Base-by-base conservation (phyloP, 768 basidiomycete species). In the Cystofilobasidium macerans region DNA sequence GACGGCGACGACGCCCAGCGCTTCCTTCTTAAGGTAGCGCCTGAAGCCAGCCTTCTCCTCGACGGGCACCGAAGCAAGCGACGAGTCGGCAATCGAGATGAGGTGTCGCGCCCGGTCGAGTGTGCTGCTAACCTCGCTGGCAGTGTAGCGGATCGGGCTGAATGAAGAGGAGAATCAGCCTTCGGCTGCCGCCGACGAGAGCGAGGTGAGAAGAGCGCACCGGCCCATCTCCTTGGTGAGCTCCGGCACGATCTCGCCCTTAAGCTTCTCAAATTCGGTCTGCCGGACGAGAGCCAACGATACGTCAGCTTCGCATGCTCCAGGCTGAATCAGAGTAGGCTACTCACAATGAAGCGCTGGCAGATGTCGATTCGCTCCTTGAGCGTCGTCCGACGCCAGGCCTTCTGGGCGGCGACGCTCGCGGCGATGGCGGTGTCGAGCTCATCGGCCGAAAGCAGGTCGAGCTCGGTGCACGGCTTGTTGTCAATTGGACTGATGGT, bases 141-240 rank as follows among this genome's bases (percentile, higher is more conserved):
- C 77, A 42, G 80, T 79, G 74, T 92, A 89, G 0, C 84, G 81
- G 57, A 89, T 80, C 0, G 94, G 94, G 53, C 92, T 91, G 67
- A 22, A 56, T 35, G 0, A 14, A 16, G n/a, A n/a, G n/a, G n/a
- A 42, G 12, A 32, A 30, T 11, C 22, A 3, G n/a, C n/a, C n/a
- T n/a, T n/a, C n/a, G n/a, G n/a, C n/a, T n/a, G n/a, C n/a, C n/a
- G n/a, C n/a, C 43, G 30, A 40, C 42, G 16, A 24, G 63, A 16
- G 36, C 47, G 30, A 2, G n/a, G 53, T 6, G 20, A 36, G 26
- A 13, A 20, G 38, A 76, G n/a, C 84, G 70, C 68, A 89, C 89
- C 91, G 80, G 42, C 94, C 94, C 87, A 99, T 97, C 77, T 95
- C 89, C 61, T 85, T 70, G 0, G 90, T 85, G 61, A 97, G 78